Base-by-base conservation (phyloP, 495 filamentous ascomycete species). In the Xylaria bambusicola region DNA sequence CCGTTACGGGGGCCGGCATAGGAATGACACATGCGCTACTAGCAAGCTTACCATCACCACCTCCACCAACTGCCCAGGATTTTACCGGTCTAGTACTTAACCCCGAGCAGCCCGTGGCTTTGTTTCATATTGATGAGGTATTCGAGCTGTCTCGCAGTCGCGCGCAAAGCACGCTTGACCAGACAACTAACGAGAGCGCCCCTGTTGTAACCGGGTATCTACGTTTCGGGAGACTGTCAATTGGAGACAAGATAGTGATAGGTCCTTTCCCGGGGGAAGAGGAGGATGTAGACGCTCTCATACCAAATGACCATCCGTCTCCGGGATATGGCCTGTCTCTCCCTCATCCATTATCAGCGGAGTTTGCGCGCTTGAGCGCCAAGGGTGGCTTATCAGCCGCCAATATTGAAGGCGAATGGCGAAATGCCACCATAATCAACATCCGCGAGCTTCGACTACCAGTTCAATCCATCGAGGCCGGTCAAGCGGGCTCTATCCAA, bases 401-500 rank as follows among this genome's bases (percentile, higher is more conserved):
- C 7, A 71, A 74, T 9, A 72, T 77, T n/a, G 77, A 75, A 42
- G 77, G 77, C 0, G 86, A 88, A 69, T 96, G 91, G 91, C 85
- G 88, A 44, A 79, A 75, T 17, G 88, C 91, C n/a, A 84, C 79
- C 20, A 86, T 97, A 47, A 82, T 90, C 47, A 96, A 92, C 60
- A 86, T 97, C 27, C 88, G 95, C 18, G 92, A 96, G 63, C 80
- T 98, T 7, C 84, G 95, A 17, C 78, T 97, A 5, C 90, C 94
- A 0, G 91, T 96, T 2, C 88, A 85, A 46, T 86, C 79, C 0
- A 79, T 98, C 0, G 76, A 83, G 15, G 81, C 84, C 13, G 94
- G 90, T 50, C 92, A 97, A 77, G 93, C 94, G 2, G 94, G 95
- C 2, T 96, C 92, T 2, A 84, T 98, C 24, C 93, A 93, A 2